These are phyloP conservation scores for Penicillium manginii DNA, from an alignment of 495 filamentous ascomycete genomes.

Conservation along the genomic window DNA sequence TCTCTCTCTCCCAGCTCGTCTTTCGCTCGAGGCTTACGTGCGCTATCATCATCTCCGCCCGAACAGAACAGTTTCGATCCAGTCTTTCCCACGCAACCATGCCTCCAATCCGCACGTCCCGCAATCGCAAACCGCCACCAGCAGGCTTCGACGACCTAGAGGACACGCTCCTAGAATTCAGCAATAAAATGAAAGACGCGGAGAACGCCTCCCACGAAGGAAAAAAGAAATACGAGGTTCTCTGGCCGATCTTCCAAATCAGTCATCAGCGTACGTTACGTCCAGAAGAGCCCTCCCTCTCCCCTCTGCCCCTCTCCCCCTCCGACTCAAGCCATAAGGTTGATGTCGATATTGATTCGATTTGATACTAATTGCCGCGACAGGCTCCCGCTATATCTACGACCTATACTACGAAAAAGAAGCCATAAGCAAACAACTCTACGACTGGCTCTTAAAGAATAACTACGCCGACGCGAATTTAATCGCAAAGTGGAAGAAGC, in stretches of 20 bases:
- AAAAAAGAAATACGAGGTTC: constrained; percentile 82
- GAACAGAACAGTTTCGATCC: no score
- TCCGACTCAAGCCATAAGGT: no score
- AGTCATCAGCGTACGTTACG: constrained; percentile 87
- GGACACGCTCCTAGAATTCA: constrained; percentile 92
- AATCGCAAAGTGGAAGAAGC: constrained; percentile 99
- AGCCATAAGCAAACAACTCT: constrained; percentile 86
- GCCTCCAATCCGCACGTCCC: constrained; percentile 80
- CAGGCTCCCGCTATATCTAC: constrained; percentile 89
- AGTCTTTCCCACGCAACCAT: constrained; percentile 49
- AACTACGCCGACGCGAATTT: constrained; percentile 91
- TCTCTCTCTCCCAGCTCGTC: no score
- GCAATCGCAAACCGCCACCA: constrained; percentile 87
- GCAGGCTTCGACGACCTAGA: constrained; percentile 96
- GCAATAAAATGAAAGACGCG: constrained; percentile 99
- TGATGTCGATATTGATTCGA: no score
- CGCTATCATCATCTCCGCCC: no score
- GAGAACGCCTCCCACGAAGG: constrained; percentile 79
- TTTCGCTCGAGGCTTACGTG: no score
- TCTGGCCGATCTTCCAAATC: constrained; percentile 98
- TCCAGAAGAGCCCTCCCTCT: no score
- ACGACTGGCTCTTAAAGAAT: constrained; percentile 97
- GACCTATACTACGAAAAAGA: constrained; percentile 98
- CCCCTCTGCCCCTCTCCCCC: no score
- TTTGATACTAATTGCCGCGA: no score